Evolutionary conservation across 306 rosid species (phyloP), one percentile per base, ranked within the genome.

Genomic region (cucumber (Cucumis sativus)): DNA sequence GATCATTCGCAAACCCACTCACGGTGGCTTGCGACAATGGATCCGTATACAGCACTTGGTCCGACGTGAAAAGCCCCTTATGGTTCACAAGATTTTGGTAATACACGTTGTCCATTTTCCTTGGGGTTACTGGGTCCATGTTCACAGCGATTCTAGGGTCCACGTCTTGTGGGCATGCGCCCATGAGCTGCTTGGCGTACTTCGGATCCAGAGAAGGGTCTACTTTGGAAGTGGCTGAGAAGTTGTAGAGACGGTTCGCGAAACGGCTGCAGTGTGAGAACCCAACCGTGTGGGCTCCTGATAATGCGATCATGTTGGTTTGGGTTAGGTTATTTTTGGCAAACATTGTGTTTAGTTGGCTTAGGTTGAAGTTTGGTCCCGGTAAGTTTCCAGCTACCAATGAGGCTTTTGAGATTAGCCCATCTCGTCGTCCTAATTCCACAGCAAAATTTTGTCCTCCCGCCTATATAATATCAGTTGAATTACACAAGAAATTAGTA

Each of bases 341-440:
- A 71, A 89, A 89, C 30, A 89, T 54, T 11, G 59, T 41, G 47
- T 83, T 87, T 0, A 85, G 85, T 63, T 87, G 80, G 14, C 12
- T 14, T 0, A 93, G 87, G 21, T 88, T 52, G 78, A 84, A 89
- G 4, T 6, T 39, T 3, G 94, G 86, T 40, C 79, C 87, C 0
- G 98, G 97, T 5, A 94, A 79, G 3, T 84, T 91, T 63, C 86
- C 86, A 1, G 77, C 79, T 0, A 94, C 97, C 0, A 18, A 18
- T 1, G 98, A 88, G 6, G 95, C 97, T 16, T 81, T 16, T 0
- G 95, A 94, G 47, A 66, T 17, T 0, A 86, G 88, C 3, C 97
- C 98, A 45, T 94, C 97, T 23, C 81, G 80, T 3, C 96, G 95
- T 45, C 98, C 97, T 41, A 91, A 85, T 76, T 91, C 96, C 8